Conservation (phyloP, 345 rosid genomes). For the Brassica juncea region DNA sequence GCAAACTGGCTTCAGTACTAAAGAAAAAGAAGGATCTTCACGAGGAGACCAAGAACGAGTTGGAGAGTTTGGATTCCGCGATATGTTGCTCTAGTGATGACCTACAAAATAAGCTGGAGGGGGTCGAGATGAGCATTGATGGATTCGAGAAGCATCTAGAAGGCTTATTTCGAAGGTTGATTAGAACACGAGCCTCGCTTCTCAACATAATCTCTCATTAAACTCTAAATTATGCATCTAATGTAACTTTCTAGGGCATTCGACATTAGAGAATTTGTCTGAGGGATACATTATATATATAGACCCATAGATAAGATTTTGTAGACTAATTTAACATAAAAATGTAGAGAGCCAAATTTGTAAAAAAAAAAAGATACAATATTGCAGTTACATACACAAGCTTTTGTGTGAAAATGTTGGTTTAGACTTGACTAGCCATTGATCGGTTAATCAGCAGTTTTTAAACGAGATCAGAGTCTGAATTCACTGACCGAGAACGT, state of each 20-base stretch:
- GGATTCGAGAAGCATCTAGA: constrained; percentile 59
- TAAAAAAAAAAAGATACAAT: background rate
- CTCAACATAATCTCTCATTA: constrained; percentile 51
- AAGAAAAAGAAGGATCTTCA: constrained; percentile 48
- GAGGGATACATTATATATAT: background rate
- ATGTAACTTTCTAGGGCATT: background rate
- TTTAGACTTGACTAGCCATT: background rate
- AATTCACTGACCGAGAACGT: background rate
- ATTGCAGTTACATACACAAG: background rate
- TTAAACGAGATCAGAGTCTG: background rate
- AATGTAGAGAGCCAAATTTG: constrained; percentile 1
- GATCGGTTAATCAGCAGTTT: background rate
- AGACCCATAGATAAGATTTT: background rate
- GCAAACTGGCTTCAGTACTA: constrained; percentile 49
- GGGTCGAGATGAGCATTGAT: constrained; percentile 47
- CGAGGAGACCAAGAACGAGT: constrained; percentile 42
- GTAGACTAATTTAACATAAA: background rate
- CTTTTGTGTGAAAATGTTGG: background rate
- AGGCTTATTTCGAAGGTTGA: constrained; percentile 55
- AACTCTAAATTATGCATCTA: background rate
- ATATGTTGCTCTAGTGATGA: constrained; percentile 25
- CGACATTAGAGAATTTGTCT: constrained; percentile 14
- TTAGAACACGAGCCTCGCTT: constrained; percentile 62
- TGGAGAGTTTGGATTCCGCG: constrained; percentile 47
- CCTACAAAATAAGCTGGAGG: constrained; percentile 45